Percentiles rank a stretch among this genome's conserved stretches.
These are phyloP conservation scores for Penicillium mononematosum DNA, from an alignment of 495 filamentous ascomycete genomes.

Conservation along the genomic window DNA sequence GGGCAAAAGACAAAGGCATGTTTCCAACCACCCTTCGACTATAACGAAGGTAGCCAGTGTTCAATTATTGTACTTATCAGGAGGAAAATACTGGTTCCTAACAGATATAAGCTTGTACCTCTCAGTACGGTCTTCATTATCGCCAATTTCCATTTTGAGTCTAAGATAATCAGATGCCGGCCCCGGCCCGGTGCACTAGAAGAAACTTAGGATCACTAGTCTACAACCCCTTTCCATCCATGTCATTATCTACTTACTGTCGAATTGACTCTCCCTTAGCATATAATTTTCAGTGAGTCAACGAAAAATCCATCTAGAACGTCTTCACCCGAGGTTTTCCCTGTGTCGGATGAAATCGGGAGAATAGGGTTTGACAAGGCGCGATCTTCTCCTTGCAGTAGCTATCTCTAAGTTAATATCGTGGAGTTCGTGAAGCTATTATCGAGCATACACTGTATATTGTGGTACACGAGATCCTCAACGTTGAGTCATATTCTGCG, in stretches of 20 bases:
- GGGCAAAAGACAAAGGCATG: background rate
- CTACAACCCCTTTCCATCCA: background rate
- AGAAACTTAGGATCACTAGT: background rate
- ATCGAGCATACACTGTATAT: slow-evolving; percentile 19
- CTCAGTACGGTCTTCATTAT: background rate
- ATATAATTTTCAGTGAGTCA: slow-evolving; percentile 1
- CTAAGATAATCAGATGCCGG: background rate
- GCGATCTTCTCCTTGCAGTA: background rate
- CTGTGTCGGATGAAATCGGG: slow-evolving; percentile 17
- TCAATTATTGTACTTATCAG: background rate
- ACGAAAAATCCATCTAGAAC: background rate
- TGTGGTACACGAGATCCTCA: slow-evolving; percentile 12
- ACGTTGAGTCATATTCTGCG: slow-evolving; percentile 14
- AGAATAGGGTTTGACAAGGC: slow-evolving; percentile 7
- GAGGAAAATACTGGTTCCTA: background rate
- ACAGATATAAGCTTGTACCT: background rate
- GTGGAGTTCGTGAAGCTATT: slow-evolving; percentile 7
- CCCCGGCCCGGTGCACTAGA: background rate
- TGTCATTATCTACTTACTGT: background rate
- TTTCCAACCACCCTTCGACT: no score
- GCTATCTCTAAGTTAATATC: background rate
- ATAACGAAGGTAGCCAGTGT: no score
- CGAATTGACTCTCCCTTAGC: background rate
- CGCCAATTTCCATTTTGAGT: background rate
- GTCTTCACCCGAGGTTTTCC: background rate